phyloP scores from a whole-genome alignment of 2,329 filamentous ascomycete genomes.

The Aureobasidium musti region DNA sequence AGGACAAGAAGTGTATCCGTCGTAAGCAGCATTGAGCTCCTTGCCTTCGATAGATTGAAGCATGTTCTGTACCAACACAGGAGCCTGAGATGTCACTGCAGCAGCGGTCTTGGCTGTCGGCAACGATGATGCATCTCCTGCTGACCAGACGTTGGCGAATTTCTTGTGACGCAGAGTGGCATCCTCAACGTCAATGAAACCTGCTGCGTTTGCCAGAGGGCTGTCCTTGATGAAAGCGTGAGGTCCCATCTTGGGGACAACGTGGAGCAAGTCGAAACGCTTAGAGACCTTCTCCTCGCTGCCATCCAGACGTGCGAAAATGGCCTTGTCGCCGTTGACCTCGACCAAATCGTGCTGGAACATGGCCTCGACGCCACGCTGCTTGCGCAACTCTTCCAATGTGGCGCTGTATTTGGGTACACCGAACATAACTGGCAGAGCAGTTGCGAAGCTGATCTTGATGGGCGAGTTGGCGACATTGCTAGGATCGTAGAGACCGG shows the following conservation, averaged over 20 bases:
- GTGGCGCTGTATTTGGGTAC: slow-evolving; percentile 45
- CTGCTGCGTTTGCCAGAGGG: slow-evolving; percentile 41
- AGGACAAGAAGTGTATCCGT: slow-evolving; percentile 47
- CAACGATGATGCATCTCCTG: slow-evolving; percentile 44
- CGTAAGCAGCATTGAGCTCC: slow-evolving; percentile 37
- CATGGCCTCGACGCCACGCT: slow-evolving; percentile 44
- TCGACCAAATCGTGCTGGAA: slow-evolving; percentile 45
- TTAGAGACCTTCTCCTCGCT: slow-evolving; percentile 37
- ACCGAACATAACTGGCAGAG: slow-evolving; percentile 46
- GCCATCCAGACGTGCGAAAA: slow-evolving; percentile 37
- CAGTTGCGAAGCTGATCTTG: slow-evolving; percentile 45
- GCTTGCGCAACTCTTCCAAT: slow-evolving; percentile 42
- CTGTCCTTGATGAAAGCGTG: slow-evolving; percentile 44
- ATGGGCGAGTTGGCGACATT: slow-evolving; percentile 39
- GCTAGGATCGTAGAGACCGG: slow-evolving; percentile 41
- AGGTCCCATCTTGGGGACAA: slow-evolving; percentile 44
- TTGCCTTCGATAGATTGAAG: slow-evolving; percentile 39
- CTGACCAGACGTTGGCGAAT: slow-evolving; percentile 45
- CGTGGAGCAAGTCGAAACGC: slow-evolving; percentile 45
- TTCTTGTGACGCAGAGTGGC: slow-evolving; percentile 43
- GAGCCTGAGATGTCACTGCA: slow-evolving; percentile 44
- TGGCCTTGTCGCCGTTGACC: slow-evolving; percentile 44
- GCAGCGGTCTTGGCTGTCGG: slow-evolving; percentile 47
- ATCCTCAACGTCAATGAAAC: slow-evolving; percentile 44
- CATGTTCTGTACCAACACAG: slow-evolving; percentile 43